phyloP scores from a whole-genome alignment of 441 rosid species.

The Adansonia grandidieri region DNA sequence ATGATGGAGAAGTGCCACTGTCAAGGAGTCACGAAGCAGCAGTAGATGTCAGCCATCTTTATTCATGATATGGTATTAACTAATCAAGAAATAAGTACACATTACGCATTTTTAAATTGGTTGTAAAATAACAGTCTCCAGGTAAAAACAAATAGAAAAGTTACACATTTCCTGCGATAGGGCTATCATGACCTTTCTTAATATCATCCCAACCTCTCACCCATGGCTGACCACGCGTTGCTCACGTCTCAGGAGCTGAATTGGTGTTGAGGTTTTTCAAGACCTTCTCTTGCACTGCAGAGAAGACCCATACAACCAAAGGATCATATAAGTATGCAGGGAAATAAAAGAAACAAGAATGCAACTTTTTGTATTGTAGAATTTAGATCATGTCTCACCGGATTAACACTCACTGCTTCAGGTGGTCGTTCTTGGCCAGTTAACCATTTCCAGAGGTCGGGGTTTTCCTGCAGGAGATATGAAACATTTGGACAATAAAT shows the following conservation, averaged over 20 bases:
- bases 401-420: constrained; percentile 65
- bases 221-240: constrained; percentile 69
- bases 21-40: too few species aligned
- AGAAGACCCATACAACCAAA: constrained; percentile 60
- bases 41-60: not conserved
- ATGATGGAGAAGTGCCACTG: too few species aligned
- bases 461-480: constrained; percentile 71
- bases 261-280: constrained; percentile 62
- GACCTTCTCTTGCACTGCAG: constrained; percentile 62
- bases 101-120: not conserved
- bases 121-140: not conserved
- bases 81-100: constrained; percentile 2
- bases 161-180: constrained; percentile 64
- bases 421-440: constrained; percentile 57
- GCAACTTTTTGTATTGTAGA: not conserved
- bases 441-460: constrained; percentile 96
- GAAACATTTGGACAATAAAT: not conserved
- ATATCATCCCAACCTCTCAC: constrained; percentile 80
- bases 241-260: constrained; percentile 61
- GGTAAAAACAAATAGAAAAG: not conserved
- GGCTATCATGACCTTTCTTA: constrained; percentile 56
- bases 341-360: not conserved
- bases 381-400: constrained; percentile 49
- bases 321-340: constrained; percentile 11
- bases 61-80: not conserved